phyloP scores from a whole-genome alignment of 331 rosid genomes.

The Pyracantha coccinea region DNA sequence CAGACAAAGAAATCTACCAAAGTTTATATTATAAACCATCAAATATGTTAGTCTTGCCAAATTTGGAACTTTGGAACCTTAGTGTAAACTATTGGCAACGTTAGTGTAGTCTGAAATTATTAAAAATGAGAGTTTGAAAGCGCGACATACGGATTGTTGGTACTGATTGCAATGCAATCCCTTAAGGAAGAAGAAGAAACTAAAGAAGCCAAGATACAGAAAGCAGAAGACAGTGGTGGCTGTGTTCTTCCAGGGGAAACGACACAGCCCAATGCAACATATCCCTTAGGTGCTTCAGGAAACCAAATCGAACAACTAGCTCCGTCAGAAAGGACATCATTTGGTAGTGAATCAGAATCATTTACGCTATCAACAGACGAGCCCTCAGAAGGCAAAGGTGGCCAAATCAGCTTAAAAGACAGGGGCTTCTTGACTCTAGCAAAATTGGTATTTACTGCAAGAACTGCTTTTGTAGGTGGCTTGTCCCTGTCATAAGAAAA shows the following conservation, averaged over 20 bases:
- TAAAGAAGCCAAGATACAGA: conserved; percentile 68
- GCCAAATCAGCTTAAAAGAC: conserved; percentile 79
- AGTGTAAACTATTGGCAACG: neutral
- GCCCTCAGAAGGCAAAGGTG: conserved; percentile 40
- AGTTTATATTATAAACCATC: neutral
- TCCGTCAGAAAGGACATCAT: conserved; percentile 20
- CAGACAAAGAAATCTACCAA: too few relatives aligned
- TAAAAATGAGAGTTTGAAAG: neutral
- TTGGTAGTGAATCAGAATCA: conserved; percentile 15
- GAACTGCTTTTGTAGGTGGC: conserved; percentile 90
- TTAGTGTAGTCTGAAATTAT: neutral
- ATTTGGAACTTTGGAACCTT: neutral
- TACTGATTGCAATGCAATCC: conserved; percentile 64
- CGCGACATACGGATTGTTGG: conserved; percentile 47
- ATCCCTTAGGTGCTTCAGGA: conserved; percentile 91
- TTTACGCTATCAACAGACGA: conserved; percentile 21
- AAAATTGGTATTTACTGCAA: conserved; percentile 73
- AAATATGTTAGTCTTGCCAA: neutral
- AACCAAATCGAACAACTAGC: conserved; percentile 80
- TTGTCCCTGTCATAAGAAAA: conserved; percentile 66
- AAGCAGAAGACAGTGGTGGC: conserved; percentile 71
- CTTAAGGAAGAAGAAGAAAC: conserved; percentile 73
- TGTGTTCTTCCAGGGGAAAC: conserved; percentile 57
- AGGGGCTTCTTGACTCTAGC: conserved; percentile 68
- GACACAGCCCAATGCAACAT: conserved; percentile 88